Evolutionary conservation across 177 flowering plant genomes (phyloP).

Genomic region (Vitis hybrid): DNA sequence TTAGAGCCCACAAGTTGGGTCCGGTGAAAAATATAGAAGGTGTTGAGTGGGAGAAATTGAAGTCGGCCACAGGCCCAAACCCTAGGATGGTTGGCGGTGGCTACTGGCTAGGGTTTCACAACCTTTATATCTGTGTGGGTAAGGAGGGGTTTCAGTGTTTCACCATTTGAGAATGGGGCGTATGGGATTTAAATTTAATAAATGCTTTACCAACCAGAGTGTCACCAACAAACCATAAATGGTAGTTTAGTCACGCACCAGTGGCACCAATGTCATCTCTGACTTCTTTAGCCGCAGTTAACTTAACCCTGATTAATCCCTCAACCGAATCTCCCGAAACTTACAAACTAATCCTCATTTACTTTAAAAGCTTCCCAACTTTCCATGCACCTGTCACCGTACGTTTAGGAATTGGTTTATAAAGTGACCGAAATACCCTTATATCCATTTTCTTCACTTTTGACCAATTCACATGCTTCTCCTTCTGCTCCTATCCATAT

Average conservation of each 20-base stretch:
- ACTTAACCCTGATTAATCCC: neutral
- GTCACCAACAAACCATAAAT: neutral
- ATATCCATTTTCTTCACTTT: too few species aligned
- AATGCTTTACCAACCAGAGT: neutral
- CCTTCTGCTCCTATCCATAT: too few species aligned
- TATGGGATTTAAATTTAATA: conserved; percentile 1
- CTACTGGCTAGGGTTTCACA: conserved; percentile 1
- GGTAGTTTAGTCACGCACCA: conserved; percentile 11
- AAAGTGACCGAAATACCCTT: too few species aligned
- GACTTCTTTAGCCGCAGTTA: neutral
- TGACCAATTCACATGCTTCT: too few species aligned
- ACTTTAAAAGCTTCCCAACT: neutral
- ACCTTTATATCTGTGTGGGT: too few species aligned
- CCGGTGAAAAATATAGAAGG: too few species aligned
- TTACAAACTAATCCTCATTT: neutral
- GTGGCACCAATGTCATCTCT: neutral
- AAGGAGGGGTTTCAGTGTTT: too few species aligned
- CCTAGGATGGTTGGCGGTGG: neutral
- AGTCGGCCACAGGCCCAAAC: too few species aligned
- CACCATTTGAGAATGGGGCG: neutral
- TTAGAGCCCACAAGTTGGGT: too few species aligned
- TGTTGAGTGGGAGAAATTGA: too few species aligned
- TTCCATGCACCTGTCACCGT: too few species aligned
- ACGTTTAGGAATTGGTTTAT: too few species aligned
- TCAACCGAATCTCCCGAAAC: neutral